Evolutionary conservation across 2,329 filamentous ascomycete genomes (phyloP), one percentile per base, ranked within the genome.

Genomic region (Epichloe elymi): DNA sequence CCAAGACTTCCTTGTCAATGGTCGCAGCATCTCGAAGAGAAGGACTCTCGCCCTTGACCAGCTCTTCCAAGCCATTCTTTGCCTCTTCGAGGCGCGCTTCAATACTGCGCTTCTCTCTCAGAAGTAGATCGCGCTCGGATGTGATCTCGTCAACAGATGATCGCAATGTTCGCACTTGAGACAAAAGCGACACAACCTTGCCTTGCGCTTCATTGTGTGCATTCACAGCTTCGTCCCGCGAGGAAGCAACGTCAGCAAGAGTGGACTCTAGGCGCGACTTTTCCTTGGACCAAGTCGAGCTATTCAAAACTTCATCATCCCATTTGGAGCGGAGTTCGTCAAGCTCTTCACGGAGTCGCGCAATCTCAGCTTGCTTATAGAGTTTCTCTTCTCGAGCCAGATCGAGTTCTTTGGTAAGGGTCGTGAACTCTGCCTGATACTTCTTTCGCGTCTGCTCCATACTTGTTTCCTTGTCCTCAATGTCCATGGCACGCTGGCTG

Each of bases 391-490:
- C 90, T 37, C 93, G 85, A 59, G 95, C 90, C 54, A 95, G 79
- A 64, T 97, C 91, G 26, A 98, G 80, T 68, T 98, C 93, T 60
- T 90, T 89, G 49, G 86, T 93, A 46, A 97, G 74, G 4, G 86
- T 86, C 15, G 88, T 85, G 64, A 96, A 88, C 66, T 98, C 91
- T 41, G 84, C 79, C 65, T 97, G 93, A 65, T 97, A 98, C 74
- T 97, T 98, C 75, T 91, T 93, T 61, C 91, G 82, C 42, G 91
- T 96, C 68, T 97, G 91, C 69, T 98, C 93, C 80, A 96, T 86
- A 58, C 87, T 93, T 10, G 85, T 85, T 67, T 97, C 91, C 67
- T 93, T 96, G 68, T 98, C 91, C 67, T 97, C 93, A 51, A 97
- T 87, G 61, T 97, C 93, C 67, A 95, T 95, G 52, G 90, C 90